Base-by-base conservation (phyloP, 805 yeast genomes). In the Candida odintsovae region DNA sequence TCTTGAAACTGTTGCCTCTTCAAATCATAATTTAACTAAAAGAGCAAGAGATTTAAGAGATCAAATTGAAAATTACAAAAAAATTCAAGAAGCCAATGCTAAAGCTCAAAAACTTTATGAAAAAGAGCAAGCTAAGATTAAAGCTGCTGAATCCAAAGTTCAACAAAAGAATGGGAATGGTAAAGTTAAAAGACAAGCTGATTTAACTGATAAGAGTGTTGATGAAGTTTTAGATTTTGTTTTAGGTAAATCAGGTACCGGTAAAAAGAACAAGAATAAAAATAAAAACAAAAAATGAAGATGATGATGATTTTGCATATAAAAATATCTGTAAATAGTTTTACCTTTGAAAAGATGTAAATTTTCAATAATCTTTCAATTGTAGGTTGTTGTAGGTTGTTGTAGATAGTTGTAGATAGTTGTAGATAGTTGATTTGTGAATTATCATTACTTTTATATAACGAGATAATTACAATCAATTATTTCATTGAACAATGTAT, bases 181-280 rank as follows among this genome's bases (percentile, higher is more conserved):
- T 40, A 22, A 18, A 21, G 31, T 42, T n/a, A 36, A 37, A 19
- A 43, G 31, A 18, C 16, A 16, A 13, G 44, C 74, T 54, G 77
- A 76, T 31, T 70, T 86, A 50, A 82, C 86, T 8, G 67, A 71
- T 45, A 76, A 82, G 64, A 79, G 88, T 18, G 76, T 86, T 44
- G 92, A 84, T 45, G 95, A 85, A 49, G 73, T 87, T 49, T 68
- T 87, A 66, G 72, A 73, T 50, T 87, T 80, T 59, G 83, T 87
- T 58, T 84, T 82, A 62, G 92, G 92, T 43, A 59, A 58, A n/a
- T 44, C 20, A 11, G 49, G 54, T 20, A 64, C 66, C 52, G 60
- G 61, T n/a, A 49, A 54, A 29, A 49, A 54, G 43, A 56, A 57
- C 38, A 53, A 56, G 16, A 61, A 53, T 19, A 55, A 54, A 33